Conservation (phyloP, 495 filamentous ascomycete genomes). For the Penicillium coffeae region DNA sequence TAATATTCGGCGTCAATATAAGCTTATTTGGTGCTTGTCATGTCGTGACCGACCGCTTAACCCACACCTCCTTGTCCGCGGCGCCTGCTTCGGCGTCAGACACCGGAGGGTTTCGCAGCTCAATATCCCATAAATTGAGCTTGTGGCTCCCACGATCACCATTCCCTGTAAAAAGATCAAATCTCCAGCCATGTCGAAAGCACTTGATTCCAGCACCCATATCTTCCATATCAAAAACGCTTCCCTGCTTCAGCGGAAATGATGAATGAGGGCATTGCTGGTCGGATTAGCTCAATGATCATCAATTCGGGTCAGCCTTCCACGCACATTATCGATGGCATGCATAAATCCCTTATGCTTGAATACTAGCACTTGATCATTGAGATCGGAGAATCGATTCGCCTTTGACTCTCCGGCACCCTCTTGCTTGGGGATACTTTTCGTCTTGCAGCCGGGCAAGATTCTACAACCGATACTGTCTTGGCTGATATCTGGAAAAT, state of each 20-base stretch:
- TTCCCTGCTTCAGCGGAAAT: constrained; percentile 42
- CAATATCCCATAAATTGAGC: constrained; percentile 46
- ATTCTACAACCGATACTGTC: constrained; percentile 22
- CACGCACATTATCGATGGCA: constrained; percentile 48
- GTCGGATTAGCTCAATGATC: neutral
- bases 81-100: neutral
- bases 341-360: constrained; percentile 44
- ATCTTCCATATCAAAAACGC: constrained; percentile 51
- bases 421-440: constrained; percentile 35
- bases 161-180: constrained; percentile 45
- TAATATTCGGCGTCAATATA: no score
- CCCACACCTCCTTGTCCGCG: constrained; percentile 45
- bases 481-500: constrained; percentile 9
- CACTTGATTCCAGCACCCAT: constrained; percentile 49
- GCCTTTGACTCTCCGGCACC: constrained; percentile 20
- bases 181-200: constrained; percentile 51
- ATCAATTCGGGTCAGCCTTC: constrained; percentile 5
- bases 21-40: no score
- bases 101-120: constrained; percentile 29
- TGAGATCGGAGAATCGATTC: constrained; percentile 34
- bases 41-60: constrained; percentile 18
- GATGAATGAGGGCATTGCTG: constrained; percentile 52
- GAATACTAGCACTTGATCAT: constrained; percentile 48
- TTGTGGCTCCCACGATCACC: constrained; percentile 42
- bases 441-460: constrained; percentile 44